Evolutionary conservation across 208 protist species (phyloP), one percentile per base, ranked within the genome.

Genomic region (Phytomonas sp.): DNA sequence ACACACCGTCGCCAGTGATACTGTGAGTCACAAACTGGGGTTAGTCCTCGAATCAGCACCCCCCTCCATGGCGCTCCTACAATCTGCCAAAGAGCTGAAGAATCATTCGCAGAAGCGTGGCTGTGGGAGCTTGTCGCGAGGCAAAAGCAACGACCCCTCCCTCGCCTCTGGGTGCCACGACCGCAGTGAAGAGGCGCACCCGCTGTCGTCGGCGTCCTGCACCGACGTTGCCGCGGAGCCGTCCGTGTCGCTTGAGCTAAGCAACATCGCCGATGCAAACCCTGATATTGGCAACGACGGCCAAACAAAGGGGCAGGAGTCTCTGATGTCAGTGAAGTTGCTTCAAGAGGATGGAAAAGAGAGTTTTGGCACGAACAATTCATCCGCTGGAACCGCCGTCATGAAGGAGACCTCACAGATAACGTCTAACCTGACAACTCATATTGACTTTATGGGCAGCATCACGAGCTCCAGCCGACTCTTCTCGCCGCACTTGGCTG

Each of bases 81-180:
- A 20, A 26, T 8, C 11, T 26, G 46, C 46, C 11, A 56, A 56
- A 56, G 46, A 56, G 20, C 13, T 23, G 5, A 17, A 56, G 20
- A 56, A 6, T 23, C 46, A 56, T 26, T 20, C 20, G 2, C 20
- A 6, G 46, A 56, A 56, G 6, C 46, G 5, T 26, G 46, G 46
- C 20, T 56, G 0, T 23, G 46, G 20, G 17, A 56, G 46, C 20
- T 11, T 7, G 20, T 26, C 46, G 20, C 68, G 68, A 5, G n/a
- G 69, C 15, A 40, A 75, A 46, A 68, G 23, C 28, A 46, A 72
- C n/a, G 70, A 56, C 13, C 23, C 72, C 60, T 74, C 70, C 31
- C 0, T 56, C 20, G 8, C 20, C 23, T 56, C 17, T 56, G 46
- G 20, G 20, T 56, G 23, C 46, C 46, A 56, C 46, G 46, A 56